Conservation (phyloP, 495 filamentous ascomycete species). For the Penicillium diatomitis region DNA sequence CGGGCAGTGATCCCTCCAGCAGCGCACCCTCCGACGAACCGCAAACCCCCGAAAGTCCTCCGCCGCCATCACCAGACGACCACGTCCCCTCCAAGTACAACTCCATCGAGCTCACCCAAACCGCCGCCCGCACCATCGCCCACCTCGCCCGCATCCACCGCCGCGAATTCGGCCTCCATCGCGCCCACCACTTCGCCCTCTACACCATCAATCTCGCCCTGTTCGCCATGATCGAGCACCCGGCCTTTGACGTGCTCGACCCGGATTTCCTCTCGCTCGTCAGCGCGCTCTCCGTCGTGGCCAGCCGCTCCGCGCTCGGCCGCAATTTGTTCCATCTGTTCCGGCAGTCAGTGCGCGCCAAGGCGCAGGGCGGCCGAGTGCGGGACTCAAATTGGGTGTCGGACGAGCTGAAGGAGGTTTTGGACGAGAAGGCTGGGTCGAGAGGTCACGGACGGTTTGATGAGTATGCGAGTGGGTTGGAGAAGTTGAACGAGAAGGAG, state of each 20-base stretch:
- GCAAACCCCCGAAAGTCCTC: slow-evolving; percentile 28
- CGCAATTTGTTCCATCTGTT: slow-evolving; percentile 36
- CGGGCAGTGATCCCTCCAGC: slow-evolving; percentile 1
- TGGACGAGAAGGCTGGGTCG: slow-evolving; percentile 23
- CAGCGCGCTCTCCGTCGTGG: slow-evolving; percentile 29
- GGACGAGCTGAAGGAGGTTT: slow-evolving; percentile 30
- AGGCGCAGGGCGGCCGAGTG: slow-evolving; percentile 24
- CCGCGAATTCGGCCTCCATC: slow-evolving; percentile 29
- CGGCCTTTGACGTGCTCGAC: slow-evolving; percentile 30
- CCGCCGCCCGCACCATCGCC: slow-evolving; percentile 27
- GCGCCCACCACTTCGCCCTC: slow-evolving; percentile 35
- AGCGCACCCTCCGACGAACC: slow-evolving; percentile 14
- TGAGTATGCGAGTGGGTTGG: slow-evolving; percentile 28
- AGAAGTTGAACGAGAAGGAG: slow-evolving; percentile 28
- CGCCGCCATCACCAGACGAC: slow-evolving; percentile 9
- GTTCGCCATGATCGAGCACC: slow-evolving; percentile 29
- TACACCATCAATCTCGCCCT: slow-evolving; percentile 39
- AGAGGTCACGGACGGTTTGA: slow-evolving; percentile 18
- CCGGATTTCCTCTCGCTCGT: slow-evolving; percentile 29
- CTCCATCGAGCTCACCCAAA: slow-evolving; percentile 12
- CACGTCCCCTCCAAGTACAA: slow-evolving; percentile 15
- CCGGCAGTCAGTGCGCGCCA: slow-evolving; percentile 25
- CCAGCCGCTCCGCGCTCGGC: slow-evolving; percentile 30
- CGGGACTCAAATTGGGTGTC: slow-evolving; percentile 14
- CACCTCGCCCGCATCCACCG: slow-evolving; percentile 25